phyloP scores from a whole-genome alignment of 2,329 filamentous ascomycete genomes.

The Rhynchosporium graminicola region DNA sequence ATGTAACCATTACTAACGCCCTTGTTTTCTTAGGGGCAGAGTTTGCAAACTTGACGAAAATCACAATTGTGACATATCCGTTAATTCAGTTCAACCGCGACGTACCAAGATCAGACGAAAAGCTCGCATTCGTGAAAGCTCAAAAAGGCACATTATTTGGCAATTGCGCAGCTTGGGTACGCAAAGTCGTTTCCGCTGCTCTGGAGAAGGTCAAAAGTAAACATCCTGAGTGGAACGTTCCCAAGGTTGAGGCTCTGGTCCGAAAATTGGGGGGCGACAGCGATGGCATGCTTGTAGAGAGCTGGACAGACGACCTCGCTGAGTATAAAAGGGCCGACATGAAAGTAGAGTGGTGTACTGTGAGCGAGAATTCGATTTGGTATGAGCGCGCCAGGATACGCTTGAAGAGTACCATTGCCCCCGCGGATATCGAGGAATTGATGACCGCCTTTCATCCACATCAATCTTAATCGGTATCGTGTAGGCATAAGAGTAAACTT shows the following conservation, averaged over 20 bases:
- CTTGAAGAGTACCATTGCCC: neutral
- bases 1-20: too few relatives aligned
- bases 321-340: neutral
- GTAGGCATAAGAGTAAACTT: neutral
- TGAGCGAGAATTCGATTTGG: neutral
- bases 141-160: conserved; percentile 2
- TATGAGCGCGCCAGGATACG: neutral
- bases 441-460: neutral
- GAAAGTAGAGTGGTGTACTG: neutral
- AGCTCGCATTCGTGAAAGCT: neutral
- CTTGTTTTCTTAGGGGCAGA: conserved; percentile 31
- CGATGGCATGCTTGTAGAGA: neutral
- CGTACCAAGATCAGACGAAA: neutral
- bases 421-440: neutral
- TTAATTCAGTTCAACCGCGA: neutral
- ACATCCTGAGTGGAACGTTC: neutral
- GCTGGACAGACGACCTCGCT: neutral
- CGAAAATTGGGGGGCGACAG: neutral
- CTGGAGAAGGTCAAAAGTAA: neutral
- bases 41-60: conserved; percentile 67
- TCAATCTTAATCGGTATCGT: neutral
- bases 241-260: conserved; percentile 1
- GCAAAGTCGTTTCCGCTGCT: neutral
- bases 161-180: conserved; percentile 8
- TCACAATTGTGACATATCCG: conserved; percentile 12